Evolutionary conservation across 108 stramenopile genomes (phyloP), one percentile per base, ranked within the genome.

Genomic region (Nitzschia putrida): DNA sequence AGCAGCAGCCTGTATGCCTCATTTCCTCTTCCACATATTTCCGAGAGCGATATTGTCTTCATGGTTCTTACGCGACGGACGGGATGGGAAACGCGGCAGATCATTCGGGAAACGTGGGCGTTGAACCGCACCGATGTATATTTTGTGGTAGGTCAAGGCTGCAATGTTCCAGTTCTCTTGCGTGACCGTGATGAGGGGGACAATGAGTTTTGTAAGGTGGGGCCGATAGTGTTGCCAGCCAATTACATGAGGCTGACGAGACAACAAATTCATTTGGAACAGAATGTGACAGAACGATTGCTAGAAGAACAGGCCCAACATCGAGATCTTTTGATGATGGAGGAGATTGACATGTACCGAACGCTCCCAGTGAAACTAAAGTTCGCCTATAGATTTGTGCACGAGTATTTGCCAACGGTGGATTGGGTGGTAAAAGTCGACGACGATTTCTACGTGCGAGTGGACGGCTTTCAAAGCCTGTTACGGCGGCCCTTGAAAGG

Each of bases 361-460:
- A 57, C 43, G 8, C 26, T 73, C 1, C 72, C 72, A 1, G 3
- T 7, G 8, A 73, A 73, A 53, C 39, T 73, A 14, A 57, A 66
- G 26, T 47, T 23, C 37, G 58, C 45, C 44, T 73, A 66, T 49
- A 24, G 53, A 0, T 73, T 53, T 34, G 47, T 68, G 1, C 21
- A 64, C 45, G 10, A 44, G 1, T 3, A 59, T 47, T 51, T 37
- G 10, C 43, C 38, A 54, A 20, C 12, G 57, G 57, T 59, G 13
- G 57, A 59, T 16, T 59, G 57, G 57, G 57, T 59, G 2, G 16
- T 59, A 2, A 59, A 59, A 12, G 68, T 52, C 18, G 82, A 83
- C 41, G 82, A 83, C 29, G 82, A 83, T 59, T 56, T 71, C 10
- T 71, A 65, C 53, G 82, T 73, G 10, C 64, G 66, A 7, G 41